Conservation (phyloP, 441 rosid genomes). For the Syzygium syzygioides region DNA sequence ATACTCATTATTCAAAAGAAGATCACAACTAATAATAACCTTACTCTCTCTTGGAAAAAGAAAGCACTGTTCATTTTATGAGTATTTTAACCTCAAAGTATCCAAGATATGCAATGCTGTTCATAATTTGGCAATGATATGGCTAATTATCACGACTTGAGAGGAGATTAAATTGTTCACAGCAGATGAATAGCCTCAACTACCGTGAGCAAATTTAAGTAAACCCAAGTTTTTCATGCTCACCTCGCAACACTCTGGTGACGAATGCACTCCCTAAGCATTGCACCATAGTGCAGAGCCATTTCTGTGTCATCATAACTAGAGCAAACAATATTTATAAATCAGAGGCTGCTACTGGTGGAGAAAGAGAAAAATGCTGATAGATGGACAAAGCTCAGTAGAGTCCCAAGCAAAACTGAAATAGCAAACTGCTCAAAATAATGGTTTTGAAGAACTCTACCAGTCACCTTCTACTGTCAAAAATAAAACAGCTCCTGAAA, state of each 20-base stretch:
- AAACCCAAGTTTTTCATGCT: slow-evolving; percentile 10
- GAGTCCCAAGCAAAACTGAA: not conserved
- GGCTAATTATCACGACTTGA: not conserved
- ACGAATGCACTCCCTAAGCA: slow-evolving; percentile 97
- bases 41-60: not conserved
- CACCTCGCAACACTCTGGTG: slow-evolving; percentile 93
- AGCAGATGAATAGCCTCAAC: not conserved
- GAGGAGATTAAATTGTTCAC: not conserved
- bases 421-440: not conserved
- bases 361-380: not conserved
- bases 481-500: not conserved
- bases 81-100: not conserved
- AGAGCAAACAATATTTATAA: slow-evolving; percentile 7
- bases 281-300: slow-evolving; percentile 97
- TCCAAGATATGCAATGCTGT: not conserved
- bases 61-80: not conserved
- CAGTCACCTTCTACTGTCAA: not conserved
- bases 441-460: not conserved
- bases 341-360: not conserved
- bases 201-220: not conserved
- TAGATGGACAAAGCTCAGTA: not conserved
- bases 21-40: not conserved
- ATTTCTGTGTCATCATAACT: slow-evolving; percentile 79
- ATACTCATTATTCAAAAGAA: not conserved
- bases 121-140: not conserved